Conservation (phyloP, 2,329 filamentous ascomycete species). For the Elsinoe fawcettii region DNA sequence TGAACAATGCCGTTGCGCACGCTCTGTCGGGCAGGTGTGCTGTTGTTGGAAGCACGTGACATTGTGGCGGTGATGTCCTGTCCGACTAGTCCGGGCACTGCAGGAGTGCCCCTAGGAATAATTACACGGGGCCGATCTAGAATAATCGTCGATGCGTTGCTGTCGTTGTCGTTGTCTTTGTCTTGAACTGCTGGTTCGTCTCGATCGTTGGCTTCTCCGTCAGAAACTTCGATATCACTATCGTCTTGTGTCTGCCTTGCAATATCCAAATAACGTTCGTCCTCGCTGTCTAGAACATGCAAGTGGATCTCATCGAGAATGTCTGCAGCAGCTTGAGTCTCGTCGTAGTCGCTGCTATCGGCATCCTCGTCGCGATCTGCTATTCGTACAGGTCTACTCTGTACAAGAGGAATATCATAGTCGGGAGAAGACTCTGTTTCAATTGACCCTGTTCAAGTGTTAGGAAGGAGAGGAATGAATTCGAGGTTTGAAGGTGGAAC, state of each 20-base stretch:
- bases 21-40: constrained; percentile 16
- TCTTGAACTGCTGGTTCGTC: no score
- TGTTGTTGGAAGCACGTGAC: constrained; percentile 13
- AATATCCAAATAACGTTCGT: constrained; percentile 9
- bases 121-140: neutral
- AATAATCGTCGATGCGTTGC: constrained; percentile 1
- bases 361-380: neutral
- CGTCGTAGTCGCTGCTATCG: neutral
- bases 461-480: neutral
- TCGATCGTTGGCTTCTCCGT: neutral
- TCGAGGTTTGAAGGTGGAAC: constrained; percentile 2
- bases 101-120: neutral
- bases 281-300: constrained; percentile 12
- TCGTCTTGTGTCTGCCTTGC: neutral
- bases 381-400: neutral
- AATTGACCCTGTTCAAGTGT: neutral
- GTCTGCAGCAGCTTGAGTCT: neutral
- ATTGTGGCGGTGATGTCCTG: neutral
- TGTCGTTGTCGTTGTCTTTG: neutral
- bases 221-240: neutral
- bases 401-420: neutral
- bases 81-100: neutral
- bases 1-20: constrained; percentile 20
- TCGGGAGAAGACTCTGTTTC: constrained; percentile 1
- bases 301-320: neutral